These are phyloP conservation scores for Dendrocalamus sinicus DNA, from an alignment of 176 grass and related monocot genomes.

Conservation along the genomic window DNA sequence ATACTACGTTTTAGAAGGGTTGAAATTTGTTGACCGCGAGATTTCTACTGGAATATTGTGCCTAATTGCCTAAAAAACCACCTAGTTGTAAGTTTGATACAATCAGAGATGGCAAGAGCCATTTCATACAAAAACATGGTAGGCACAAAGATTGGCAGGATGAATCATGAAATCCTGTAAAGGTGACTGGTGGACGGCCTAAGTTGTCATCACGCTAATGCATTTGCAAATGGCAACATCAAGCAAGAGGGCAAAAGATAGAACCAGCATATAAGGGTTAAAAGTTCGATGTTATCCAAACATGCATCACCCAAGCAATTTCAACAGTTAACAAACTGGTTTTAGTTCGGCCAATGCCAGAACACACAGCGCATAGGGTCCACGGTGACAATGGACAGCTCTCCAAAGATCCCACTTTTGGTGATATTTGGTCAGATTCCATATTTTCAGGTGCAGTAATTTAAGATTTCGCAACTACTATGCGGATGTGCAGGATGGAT, in stretches of 20 bases:
- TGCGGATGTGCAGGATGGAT: constrained; percentile 20
- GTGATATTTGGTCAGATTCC: constrained; percentile 43
- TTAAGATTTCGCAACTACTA: constrained; percentile 29
- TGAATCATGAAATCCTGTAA: neutral
- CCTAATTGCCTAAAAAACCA: too few relatives aligned
- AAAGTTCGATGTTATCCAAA: constrained; percentile 25
- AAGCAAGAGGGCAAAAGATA: neutral
- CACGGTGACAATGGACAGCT: constrained; percentile 27
- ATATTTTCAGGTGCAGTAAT: constrained; percentile 41
- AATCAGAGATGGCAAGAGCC: neutral
- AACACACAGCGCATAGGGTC: constrained; percentile 8
- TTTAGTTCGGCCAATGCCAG: constrained; percentile 23
- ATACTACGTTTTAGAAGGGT: neutral
- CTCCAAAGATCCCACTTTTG: constrained; percentile 5
- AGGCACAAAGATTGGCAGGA: neutral
- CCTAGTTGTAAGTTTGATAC: neutral
- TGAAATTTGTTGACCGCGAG: neutral
- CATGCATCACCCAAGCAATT: constrained; percentile 22
- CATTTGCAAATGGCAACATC: neutral
- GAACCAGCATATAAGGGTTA: neutral
- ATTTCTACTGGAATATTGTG: neutral
- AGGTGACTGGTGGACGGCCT: neutral
- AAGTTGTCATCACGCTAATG: neutral
- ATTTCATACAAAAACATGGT: neutral
- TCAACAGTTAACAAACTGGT: neutral